Base-by-base conservation (phyloP, 1,284 basidiomycete genomes). In the Heimioporus punctisporus region DNA sequence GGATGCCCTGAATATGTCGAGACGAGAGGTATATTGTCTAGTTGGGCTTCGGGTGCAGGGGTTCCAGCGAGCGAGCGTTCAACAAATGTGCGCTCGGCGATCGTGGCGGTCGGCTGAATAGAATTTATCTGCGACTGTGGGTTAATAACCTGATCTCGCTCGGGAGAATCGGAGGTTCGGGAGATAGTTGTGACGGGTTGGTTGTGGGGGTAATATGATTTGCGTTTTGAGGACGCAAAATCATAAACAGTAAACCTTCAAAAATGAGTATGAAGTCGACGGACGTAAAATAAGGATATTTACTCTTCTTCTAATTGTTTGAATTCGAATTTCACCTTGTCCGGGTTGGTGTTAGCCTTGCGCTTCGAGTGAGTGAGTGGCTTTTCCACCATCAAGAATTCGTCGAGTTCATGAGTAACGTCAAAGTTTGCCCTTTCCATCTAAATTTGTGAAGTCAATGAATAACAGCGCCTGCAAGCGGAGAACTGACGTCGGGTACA, bases 371-470 rank as follows among this genome's bases (percentile, higher is more conserved):
- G 95, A 59, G 95, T 97, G 45, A 98, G 76, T 25, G 96, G 96
- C 73, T 98, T 98, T 75, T 98, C 96, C 57, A 96, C 96, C 77
- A 98, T 84, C 65, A 98, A 73, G 66, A 98, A 88, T 73, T 98
- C 97, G 69, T 99, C 96, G 9, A 98, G 82, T 75, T 98, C 97
- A 70, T 98, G 95, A 37, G 94, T 90, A 28, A 97, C 93, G 66
- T 99, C 97, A 72, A 99, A 99, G 74, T 98, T 98, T 30, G 95
- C 93, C 71, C 90, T 90, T 70, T 95, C 95, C 69, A 88, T 86
- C 93, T 97, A 66, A 25, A 56, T 47, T 17, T 11, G 51, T 56
- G 43, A 27, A 50, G 50, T 67, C 45, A 65, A 57, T 19, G 52
- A 48, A 8, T 23, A 21, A 30, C 15, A 31, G 19, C 0, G 31